Evolutionary conservation across 345 rosid genomes (phyloP).

Genomic region (Anacardium occidentale): DNA sequence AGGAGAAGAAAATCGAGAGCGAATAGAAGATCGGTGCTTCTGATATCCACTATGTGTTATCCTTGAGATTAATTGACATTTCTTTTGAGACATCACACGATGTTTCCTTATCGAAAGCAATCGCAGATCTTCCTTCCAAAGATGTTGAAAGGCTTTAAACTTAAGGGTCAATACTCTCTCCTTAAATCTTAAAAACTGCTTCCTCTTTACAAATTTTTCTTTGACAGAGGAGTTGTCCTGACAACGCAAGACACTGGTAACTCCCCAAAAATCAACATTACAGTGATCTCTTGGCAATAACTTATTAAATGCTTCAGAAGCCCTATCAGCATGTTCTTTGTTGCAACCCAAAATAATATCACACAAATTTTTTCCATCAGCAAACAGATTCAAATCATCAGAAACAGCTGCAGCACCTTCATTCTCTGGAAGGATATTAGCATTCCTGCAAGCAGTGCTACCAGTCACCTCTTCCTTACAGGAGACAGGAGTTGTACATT

Average conservation of each 20-base stretch:
- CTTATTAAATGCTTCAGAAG: conserved; percentile 52
- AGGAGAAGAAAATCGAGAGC: conserved; percentile 62
- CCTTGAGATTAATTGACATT: conserved; percentile 51
- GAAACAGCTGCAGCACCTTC: conserved; percentile 24
- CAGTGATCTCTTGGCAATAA: conserved; percentile 43
- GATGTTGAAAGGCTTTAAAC: conserved; percentile 68
- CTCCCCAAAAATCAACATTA: conserved; percentile 33
- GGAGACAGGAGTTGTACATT: conserved; percentile 8
- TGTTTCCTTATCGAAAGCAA: conserved; percentile 50
- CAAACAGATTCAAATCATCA: conserved; percentile 22
- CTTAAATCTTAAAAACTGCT: conserved; percentile 52
- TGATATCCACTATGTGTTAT: conserved; percentile 45
- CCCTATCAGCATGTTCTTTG: conserved; percentile 55
- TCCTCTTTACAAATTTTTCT: conserved; percentile 48
- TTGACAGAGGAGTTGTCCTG: conserved; percentile 40
- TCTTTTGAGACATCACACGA: conserved; percentile 66
- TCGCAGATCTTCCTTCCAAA: conserved; percentile 87
- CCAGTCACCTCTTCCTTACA: conserved; percentile 18
- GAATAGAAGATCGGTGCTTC: conserved; percentile 66
- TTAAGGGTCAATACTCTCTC: conserved; percentile 77
- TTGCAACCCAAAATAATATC: conserved; percentile 52
- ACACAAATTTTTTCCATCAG: conserved; percentile 39
- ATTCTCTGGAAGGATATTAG: conserved; percentile 18
- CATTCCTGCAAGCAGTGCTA: conserved; percentile 22
- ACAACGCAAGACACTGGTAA: conserved; percentile 23